These are phyloP conservation scores for Fagopyrum homotropicum DNA, from an alignment of 148 eudicot genomes.

Conservation along the genomic window DNA sequence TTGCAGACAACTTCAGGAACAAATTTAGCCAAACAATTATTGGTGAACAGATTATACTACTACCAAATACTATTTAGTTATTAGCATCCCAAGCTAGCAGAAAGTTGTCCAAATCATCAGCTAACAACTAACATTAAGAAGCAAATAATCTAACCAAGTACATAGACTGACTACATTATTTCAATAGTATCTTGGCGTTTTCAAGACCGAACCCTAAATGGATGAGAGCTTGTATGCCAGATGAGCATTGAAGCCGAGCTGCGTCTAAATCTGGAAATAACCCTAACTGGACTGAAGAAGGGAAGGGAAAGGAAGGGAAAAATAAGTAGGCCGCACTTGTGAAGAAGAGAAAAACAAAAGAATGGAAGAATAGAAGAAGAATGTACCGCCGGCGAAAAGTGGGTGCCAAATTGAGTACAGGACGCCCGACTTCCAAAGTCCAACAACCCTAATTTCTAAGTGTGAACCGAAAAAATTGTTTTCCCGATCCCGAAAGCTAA, in stretches of 20 bases:
- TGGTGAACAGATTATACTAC: neutral
- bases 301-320: too few species aligned
- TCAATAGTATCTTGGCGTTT: slow-evolving; percentile 45
- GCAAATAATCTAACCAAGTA: slow-evolving; percentile 58
- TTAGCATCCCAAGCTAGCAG: neutral
- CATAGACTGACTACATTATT: slow-evolving; percentile 61
- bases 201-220: slow-evolving; percentile 40
- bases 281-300: slow-evolving; percentile 6
- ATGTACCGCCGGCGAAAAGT: too few species aligned
- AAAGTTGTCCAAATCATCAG: neutral
- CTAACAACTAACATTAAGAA: neutral
- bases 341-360: too few species aligned
- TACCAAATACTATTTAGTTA: neutral
- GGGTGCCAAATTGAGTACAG: too few species aligned
- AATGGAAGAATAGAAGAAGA: too few species aligned
- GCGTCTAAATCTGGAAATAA: slow-evolving; percentile 64
- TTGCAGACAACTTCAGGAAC: neutral
- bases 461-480: too few species aligned
- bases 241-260: slow-evolving; percentile 49
- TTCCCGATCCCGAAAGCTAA: too few species aligned
- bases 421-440: too few species aligned
- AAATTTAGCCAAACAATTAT: neutral
- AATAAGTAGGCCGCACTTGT: too few species aligned
- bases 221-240: slow-evolving; percentile 69
- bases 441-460: too few species aligned